Evolutionary conservation across 176 grass and related monocot genomes (phyloP), one percentile per base, ranked within the genome.

Genomic region (Dactylis glomerata): DNA sequence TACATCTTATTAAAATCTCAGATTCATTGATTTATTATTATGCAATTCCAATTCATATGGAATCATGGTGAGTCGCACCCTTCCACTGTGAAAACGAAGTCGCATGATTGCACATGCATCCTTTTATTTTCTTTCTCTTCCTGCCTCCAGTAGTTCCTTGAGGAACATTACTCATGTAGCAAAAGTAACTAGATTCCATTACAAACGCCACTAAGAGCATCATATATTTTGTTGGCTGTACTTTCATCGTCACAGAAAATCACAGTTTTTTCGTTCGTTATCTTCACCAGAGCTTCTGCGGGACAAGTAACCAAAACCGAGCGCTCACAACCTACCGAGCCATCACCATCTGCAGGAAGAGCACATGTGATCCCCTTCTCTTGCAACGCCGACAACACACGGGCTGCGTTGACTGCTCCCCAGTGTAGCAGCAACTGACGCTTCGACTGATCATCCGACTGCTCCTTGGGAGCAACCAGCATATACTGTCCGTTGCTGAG

Each of bases 401-500:
- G 19, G 28, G 14, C 65, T 16, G 89, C 72, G 30, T 95, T 91
- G 8, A 93, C 78, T 30, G 91, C 77, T 47, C 81, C 91, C 89
- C 77, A 76, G 73, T 85, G 89, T 80, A 98, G 70, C 78, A 98
- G 63, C 79, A 82, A 36, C 49, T 79, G 85, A 34, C 86, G 50
- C 55, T 57, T 88, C 19, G 78, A 86, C 8, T 27, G 57, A 54
- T 75, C 40, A 54, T 78, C 40, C 2, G 64, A 22, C 28, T 27
- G 78, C 42, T 81, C 82, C 70, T 78, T 83, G n/a, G 56, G 55
- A 16, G 80, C 38, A 64, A 44, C 83, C 74, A 98, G 83, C 67
- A 83, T 20, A 65, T 94, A 98, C 30, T 75, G 82, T 19, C 96
- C 89, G 68, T 89, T 92, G 57, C 83, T 92, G 85, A 95, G 65